Evolutionary conservation across 306 rosid species (phyloP).

Genomic region (Acacia melanoxylon): DNA sequence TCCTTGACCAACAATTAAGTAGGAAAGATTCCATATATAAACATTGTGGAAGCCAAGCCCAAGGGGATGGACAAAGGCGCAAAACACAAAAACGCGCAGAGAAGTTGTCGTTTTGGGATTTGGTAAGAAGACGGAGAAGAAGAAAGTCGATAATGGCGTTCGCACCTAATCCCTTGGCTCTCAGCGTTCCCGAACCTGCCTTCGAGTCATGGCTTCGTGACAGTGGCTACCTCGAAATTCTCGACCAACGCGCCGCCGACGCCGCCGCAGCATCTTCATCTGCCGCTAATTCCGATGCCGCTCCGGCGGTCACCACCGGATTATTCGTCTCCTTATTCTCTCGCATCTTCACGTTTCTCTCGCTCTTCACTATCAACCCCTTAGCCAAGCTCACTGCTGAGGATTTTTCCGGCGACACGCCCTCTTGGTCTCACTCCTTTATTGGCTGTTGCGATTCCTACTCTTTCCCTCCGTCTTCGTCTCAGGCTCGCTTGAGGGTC

Average conservation of each 20-base stretch:
- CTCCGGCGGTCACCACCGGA: constrained; percentile 38
- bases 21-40: background rate
- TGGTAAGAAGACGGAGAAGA: background rate
- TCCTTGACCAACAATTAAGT: background rate
- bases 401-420: constrained; percentile 54
- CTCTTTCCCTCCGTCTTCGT: constrained; percentile 75
- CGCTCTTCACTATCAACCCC: constrained; percentile 76
- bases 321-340: constrained; percentile 55
- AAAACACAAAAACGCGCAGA: background rate
- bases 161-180: constrained; percentile 84
- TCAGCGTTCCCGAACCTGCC: constrained; percentile 88
- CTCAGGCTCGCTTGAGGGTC: constrained; percentile 80
- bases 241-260: constrained; percentile 76
- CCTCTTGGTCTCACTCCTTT: constrained; percentile 65
- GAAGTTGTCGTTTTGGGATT: constrained; percentile 15
- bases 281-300: constrained; percentile 7
- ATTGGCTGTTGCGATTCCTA: constrained; percentile 60
- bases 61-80: background rate
- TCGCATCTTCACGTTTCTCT: constrained; percentile 58
- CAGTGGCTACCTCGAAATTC: constrained; percentile 83
- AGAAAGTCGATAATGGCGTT: constrained; percentile 50
- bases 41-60: background rate
- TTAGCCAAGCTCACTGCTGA: constrained; percentile 77
- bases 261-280: constrained; percentile 28
- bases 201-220: constrained; percentile 98